phyloP scores from a whole-genome alignment of 257 asterid species.

The Plectranthus barbatus region DNA sequence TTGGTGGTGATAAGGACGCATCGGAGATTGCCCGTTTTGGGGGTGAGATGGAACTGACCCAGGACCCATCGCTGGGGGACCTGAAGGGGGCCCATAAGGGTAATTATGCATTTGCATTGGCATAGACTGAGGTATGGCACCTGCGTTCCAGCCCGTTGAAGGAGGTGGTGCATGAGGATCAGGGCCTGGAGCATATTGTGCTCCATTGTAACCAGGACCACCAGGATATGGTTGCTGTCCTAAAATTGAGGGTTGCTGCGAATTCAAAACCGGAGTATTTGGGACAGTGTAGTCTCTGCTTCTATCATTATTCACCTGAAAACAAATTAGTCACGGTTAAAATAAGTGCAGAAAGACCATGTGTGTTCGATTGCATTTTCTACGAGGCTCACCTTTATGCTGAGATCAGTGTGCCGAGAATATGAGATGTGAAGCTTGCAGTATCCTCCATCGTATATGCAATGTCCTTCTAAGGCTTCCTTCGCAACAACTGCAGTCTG shows the following conservation, averaged over 20 bases:
- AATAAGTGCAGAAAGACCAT: neutral
- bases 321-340: conserved; percentile 6
- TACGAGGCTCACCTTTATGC: conserved; percentile 59
- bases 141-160: conserved; percentile 64
- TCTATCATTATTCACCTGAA: conserved; percentile 83
- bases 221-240: conserved; percentile 68
- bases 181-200: conserved; percentile 47
- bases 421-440: conserved; percentile 96
- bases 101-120: conserved; percentile 71
- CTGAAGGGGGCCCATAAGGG: conserved; percentile 52
- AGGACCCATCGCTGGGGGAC: conserved; percentile 35
- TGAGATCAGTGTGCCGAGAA: conserved; percentile 97
- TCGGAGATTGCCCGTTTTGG: conserved; percentile 44
- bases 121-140: conserved; percentile 34
- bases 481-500: conserved; percentile 93
- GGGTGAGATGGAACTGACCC: conserved; percentile 43
- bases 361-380: neutral
- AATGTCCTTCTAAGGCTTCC: conserved; percentile 94
- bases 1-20: conserved; percentile 62
- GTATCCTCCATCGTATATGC: conserved; percentile 95
- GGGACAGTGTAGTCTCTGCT: conserved; percentile 89
- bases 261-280: conserved; percentile 42
- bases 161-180: conserved; percentile 46
- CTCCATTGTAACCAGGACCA: conserved; percentile 37
- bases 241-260: conserved; percentile 64